phyloP scores from a whole-genome alignment of 176 grass and related monocot genomes.

The Tillandsia leiboldiana region DNA sequence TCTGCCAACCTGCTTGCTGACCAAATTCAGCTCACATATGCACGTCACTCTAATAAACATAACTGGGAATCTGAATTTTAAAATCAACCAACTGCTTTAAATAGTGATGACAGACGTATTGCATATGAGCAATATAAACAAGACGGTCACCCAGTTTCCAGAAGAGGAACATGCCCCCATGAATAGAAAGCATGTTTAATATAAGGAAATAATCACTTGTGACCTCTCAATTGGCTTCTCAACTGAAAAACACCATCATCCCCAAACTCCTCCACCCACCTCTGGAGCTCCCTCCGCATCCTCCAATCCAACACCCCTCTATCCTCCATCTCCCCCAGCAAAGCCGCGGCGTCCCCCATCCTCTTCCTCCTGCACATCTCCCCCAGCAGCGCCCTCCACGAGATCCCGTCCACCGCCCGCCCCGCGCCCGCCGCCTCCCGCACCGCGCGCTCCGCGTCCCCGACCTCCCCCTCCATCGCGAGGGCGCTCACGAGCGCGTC shows the following conservation, averaged over 20 bases:
- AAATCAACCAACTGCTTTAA: too few relatives aligned
- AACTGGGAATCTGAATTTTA: too few relatives aligned
- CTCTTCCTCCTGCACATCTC: slow-evolving; percentile 32
- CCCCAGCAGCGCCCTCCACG: slow-evolving; percentile 39
- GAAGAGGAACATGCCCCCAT: not conserved
- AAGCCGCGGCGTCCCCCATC: slow-evolving; percentile 26
- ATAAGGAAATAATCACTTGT: not conserved
- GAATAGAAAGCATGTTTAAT: not conserved
- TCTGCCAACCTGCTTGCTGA: too few relatives aligned
- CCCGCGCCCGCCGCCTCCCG: slow-evolving; percentile 43
- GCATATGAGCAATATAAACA: too few relatives aligned
- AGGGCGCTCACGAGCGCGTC: slow-evolving; percentile 53
- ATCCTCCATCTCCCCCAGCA: slow-evolving; percentile 36
- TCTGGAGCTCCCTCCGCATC: slow-evolving; percentile 23
- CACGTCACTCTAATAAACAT: too few relatives aligned
- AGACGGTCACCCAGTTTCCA: too few relatives aligned
- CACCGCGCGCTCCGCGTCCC: slow-evolving; percentile 31
- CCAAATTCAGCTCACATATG: too few relatives aligned
- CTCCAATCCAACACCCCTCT: slow-evolving; percentile 26
- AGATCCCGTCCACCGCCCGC: slow-evolving; percentile 41
- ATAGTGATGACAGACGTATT: too few relatives aligned
- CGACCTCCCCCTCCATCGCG: slow-evolving; percentile 43
- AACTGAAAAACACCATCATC: not conserved
- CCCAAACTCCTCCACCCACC: slow-evolving; percentile 22
- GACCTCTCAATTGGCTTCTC: not conserved